Evolutionary conservation across 225 moss, liverwort and hornwort species (phyloP), one percentile per base, ranked within the genome.

Genomic region (Ulota crispa): DNA sequence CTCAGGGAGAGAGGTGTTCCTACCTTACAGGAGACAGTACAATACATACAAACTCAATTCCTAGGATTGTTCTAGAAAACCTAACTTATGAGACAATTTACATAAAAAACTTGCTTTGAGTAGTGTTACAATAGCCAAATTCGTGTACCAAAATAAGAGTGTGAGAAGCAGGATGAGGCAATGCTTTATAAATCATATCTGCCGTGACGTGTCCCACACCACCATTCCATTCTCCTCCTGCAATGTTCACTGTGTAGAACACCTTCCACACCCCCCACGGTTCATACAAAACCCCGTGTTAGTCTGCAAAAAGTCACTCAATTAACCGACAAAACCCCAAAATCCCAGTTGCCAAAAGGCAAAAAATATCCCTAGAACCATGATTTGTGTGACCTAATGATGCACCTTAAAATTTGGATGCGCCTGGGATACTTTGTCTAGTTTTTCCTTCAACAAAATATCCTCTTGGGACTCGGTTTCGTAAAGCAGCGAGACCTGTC

Each of bases 351-450:
- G 24, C 63, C 56, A 79, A 45, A 72, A 42, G 34, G 18, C 3
- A 71, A 42, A 28, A 47, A 60, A 1, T 24, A 20, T 20, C 50
- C 3, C 14, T 20, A 36, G 32, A 41, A 36, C 26, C 32, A 36
- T 14, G 59, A 68, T 59, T 73, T 26, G 1, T 50, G 53, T 66
- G 59, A 27, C 10, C 11, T 19, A 8, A 65, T n/a, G 8, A 61
- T 47, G 67, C 82, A 95, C 97, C 95, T 98, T 98, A 55, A 98
- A 98, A 70, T 98, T 98, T 18, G 97, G 92, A 64, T 98, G 86
- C 27, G 74, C 13, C 73, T 77, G 86, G 59, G 92, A 89, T 56
- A 94, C 66, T 71, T 57, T 83, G 84, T 95, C 97, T 7, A 98
- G 84, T 76, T 89, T 71, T 43, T 83, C 90, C 78, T 90, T 95